These are phyloP conservation scores for Blastobotrys raffinosifermentans DNA, from an alignment of 1,139 yeast species.

Conservation along the genomic window DNA sequence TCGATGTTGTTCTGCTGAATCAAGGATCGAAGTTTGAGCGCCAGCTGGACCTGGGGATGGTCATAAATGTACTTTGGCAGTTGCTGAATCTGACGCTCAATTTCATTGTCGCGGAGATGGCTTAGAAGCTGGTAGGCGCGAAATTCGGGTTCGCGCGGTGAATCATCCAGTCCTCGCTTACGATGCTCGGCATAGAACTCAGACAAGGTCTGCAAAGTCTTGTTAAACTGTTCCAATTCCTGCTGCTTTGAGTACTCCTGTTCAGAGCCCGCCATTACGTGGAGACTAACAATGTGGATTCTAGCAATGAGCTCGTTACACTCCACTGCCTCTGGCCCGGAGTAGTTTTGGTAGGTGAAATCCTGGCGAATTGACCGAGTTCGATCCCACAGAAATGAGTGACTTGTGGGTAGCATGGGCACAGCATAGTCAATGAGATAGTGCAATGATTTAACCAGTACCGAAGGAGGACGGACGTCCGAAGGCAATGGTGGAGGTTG, in stretches of 20 bases:
- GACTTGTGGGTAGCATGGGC: slow-evolving; percentile 70
- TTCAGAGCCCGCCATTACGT: slow-evolving; percentile 73
- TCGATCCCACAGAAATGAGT: slow-evolving; percentile 96
- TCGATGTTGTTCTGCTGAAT: slow-evolving; percentile 55
- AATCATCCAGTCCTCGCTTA: slow-evolving; percentile 51
- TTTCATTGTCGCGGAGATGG: slow-evolving; percentile 77
- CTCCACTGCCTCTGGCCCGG: slow-evolving; percentile 89
- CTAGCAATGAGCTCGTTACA: slow-evolving; percentile 91
- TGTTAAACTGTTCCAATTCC: slow-evolving; percentile 89
- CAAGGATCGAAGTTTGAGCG: slow-evolving; percentile 61
- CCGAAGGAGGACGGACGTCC: slow-evolving; percentile 89
- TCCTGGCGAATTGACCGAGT: slow-evolving; percentile 97
- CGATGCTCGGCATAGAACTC: slow-evolving; percentile 84
- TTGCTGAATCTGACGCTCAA: slow-evolving; percentile 68
- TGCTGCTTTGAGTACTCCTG: slow-evolving; percentile 88
- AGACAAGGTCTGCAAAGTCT: slow-evolving; percentile 80
- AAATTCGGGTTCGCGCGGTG: slow-evolving; percentile 90
- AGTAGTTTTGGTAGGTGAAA: slow-evolving; percentile 89
- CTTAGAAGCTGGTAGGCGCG: slow-evolving; percentile 80
- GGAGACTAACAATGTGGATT: slow-evolving; percentile 75
- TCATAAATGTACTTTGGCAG: slow-evolving; percentile 55
- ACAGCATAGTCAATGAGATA: slow-evolving; percentile 63
- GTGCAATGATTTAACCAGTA: slow-evolving; percentile 58
- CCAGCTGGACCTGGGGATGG: slow-evolving; percentile 59
- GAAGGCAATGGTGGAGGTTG: slow-evolving; percentile 98